Conservation (phyloP, 2,329 filamentous ascomycete species). For the Arthrobotrys sphaeroides region DNA sequence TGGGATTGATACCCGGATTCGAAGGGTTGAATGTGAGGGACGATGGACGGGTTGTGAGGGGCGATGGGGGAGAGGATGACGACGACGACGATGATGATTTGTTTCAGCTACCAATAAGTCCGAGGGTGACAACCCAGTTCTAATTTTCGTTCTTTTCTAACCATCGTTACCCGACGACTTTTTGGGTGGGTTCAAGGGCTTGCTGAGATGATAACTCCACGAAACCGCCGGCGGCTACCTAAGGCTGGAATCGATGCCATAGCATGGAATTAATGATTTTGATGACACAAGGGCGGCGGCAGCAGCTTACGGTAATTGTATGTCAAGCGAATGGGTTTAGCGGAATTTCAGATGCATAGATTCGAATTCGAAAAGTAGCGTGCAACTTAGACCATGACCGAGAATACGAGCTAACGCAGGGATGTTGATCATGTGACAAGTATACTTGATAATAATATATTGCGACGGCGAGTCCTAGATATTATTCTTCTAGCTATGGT, state of each 20-base stretch:
- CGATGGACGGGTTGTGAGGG: not conserved
- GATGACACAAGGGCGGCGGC: not conserved
- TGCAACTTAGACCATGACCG: not conserved
- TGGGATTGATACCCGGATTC: conserved; percentile 35
- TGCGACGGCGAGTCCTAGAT: not conserved
- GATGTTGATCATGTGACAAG: not conserved
- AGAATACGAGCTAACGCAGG: not conserved
- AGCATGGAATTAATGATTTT: not conserved
- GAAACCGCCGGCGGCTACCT: not conserved
- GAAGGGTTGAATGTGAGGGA: conserved; percentile 31
- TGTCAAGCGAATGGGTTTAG: conserved; percentile 9
- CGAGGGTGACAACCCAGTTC: conserved; percentile 28
- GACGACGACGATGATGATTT: conserved; percentile 44
- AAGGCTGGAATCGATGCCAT: not conserved
- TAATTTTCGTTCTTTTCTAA: conserved; percentile 8
- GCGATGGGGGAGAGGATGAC: conserved; percentile 6
- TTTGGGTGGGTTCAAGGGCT: not conserved
- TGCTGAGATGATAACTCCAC: not conserved
- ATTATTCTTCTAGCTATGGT: not conserved
- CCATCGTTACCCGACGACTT: not conserved
- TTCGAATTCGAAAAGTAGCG: not conserved
- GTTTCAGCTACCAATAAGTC: conserved; percentile 47
- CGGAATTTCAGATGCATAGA: conserved; percentile 8
- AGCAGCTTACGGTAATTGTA: conserved; percentile 2
- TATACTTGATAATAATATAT: not conserved